Base-by-base conservation (phyloP, 257 asterid genomes). In the Anisodus acutangulus region DNA sequence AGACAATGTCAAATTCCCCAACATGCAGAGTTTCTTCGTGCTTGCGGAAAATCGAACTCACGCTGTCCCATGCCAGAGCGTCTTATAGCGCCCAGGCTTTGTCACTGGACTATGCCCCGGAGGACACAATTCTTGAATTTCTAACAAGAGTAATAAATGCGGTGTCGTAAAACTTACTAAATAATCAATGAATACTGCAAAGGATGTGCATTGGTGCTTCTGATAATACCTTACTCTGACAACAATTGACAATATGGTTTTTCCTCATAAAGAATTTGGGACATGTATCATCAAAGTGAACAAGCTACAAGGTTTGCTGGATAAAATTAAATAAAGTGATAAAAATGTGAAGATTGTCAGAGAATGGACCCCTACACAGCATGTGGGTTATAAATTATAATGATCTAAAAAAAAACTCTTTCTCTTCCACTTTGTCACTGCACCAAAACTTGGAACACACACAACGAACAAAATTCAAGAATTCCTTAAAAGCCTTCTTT, bases 391-490 rank as follows among this genome's bases (percentile, higher is more conserved):
- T 31, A 31, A 31, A 31, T 80, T 84, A 71, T 83, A 67, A 87
- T 90, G 88, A 84, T 86, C 60, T 5, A 31, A 31, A 31, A 31
- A 22, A 31, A 1, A 31, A 31, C 35, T 31, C 35, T n/a, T n/a
- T 76, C 26, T 15, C 88, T 86, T 83, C 53, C 58, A 83, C 87
- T 81, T 85, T 76, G 71, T 64, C 70, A 79, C 76, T 83, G 83
- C 87, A 84, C 82, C 86, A 82, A 69, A 82, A 86, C 89, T 88
- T 87, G 87, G 85, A 86, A 85, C 79, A 85, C 71, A 85, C 88
- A 88, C 81, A 53, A 85, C n/a, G 80, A 63, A 63, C 82, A 63
- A 72, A 59, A 22, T 57, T 82, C 80, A 82, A 71, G 84, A 22
- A 85, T 83, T 87, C 89, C 83, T 82, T 67, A 9, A 53, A 80